phyloP scores from a whole-genome alignment of 768 basidiomycete species.

The Russula sp. region DNA sequence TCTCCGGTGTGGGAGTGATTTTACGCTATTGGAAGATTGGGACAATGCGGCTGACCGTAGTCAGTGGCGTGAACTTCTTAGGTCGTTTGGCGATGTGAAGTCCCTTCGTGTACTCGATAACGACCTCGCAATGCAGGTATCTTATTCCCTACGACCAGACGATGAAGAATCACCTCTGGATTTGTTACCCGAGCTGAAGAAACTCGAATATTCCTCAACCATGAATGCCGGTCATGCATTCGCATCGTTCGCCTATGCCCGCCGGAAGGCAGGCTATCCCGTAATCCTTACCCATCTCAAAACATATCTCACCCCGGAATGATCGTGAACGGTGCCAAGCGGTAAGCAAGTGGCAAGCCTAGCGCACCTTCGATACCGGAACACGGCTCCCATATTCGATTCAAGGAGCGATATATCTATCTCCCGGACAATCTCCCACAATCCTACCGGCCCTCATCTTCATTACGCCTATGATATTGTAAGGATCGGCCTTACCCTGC shows the following conservation, averaged over 20 bases:
- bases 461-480: too few species aligned
- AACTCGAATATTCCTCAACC: neutral
- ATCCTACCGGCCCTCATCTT: too few species aligned
- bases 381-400: too few species aligned
- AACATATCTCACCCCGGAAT: too few species aligned
- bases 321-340: too few species aligned
- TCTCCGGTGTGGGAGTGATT: neutral
- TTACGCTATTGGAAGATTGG: neutral
- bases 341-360: too few species aligned
- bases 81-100: neutral
- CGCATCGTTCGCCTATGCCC: neutral
- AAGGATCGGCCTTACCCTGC: too few species aligned
- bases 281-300: too few species aligned
- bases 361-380: too few species aligned
- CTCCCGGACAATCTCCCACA: too few species aligned
- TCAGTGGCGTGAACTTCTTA: neutral
- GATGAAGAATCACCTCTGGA: neutral
- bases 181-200: neutral
- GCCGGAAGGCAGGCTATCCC: too few species aligned
- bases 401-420: too few species aligned
- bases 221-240: neutral
- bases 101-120: neutral
- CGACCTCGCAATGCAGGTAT: neutral
- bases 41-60: neutral
- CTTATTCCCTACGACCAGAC: neutral